Evolutionary conservation across 2,329 filamentous ascomycete species (phyloP), one percentile per base, ranked within the genome.

Genomic region (Colletotrichum theobromicola): DNA sequence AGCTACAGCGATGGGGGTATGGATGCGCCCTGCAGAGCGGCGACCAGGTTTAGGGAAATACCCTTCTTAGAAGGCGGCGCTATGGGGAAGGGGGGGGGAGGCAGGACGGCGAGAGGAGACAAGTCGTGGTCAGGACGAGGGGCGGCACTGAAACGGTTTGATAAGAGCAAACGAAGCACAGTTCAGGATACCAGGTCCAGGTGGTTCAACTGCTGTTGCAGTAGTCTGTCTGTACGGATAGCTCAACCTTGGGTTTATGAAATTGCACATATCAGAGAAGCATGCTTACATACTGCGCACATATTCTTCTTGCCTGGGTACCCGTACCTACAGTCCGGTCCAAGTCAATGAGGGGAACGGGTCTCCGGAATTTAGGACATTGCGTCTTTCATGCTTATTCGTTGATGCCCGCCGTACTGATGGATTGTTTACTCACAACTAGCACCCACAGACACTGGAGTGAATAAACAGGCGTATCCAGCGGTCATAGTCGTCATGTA

Each of bases 1-100:
- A 75, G 64, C 73, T 69, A 74, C 77, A 77, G 79, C 75, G 74
- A 76, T 75, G 67, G 37, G 62, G 72, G 74, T 76, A 75, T 75
- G 74, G 71, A 67, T 76, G 72, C 35, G 74, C 71, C 74, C 74
- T 76, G 74, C 74, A 76, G 55, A 50, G 53, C 32, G 69, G 61
- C 63, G 71, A 75, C 74, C 57, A 71, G 71, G 71, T 75, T 71
- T 75, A 70, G 66, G 71, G 71, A 67, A 72, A 75, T 75, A 61
- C 74, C 67, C 57, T 76, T 67, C 74, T 76, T 75, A 76, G 71
- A 76, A 75, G 66, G 71, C 74, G 74, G 74, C 70, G 74, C 55
- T 76, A 76, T 76, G 74, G 72, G 63, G 61, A 53, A 65, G 70
- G 70, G 69, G 70, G 55, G 15, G 7, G 21, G 32, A 26, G 37